These are phyloP conservation scores for Gremmenia infestans DNA, from an alignment of 2,329 filamentous ascomycete genomes.

Conservation along the genomic window DNA sequence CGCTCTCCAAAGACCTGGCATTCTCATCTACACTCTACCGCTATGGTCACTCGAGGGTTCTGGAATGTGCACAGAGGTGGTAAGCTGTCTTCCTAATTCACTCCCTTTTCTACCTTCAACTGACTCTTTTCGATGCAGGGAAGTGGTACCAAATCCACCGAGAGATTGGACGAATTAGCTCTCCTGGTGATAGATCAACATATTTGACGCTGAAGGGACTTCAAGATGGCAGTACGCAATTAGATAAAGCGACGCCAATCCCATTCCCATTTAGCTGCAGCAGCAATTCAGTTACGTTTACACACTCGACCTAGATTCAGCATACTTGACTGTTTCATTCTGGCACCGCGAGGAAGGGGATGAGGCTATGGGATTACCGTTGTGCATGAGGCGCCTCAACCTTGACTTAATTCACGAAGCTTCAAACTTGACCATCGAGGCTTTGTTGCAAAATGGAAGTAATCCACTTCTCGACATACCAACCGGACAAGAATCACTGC, in stretches of 20 bases:
- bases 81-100: conserved; percentile 1
- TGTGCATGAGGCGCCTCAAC: neutral
- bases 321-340: conserved; percentile 5
- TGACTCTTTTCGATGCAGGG: conserved; percentile 3
- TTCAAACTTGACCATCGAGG: conserved; percentile 24
- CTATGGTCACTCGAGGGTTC: conserved; percentile 4
- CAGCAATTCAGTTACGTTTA: neutral
- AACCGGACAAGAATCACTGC: conserved; percentile 3
- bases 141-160: conserved; percentile 5
- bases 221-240: neutral
- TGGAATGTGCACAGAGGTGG: conserved; percentile 3
- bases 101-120: conserved; percentile 1
- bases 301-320: conserved; percentile 2
- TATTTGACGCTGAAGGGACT: conserved; percentile 1
- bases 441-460: conserved; percentile 37
- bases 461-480: conserved; percentile 21
- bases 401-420: neutral
- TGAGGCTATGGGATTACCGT: neutral
- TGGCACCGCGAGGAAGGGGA: conserved; percentile 3
- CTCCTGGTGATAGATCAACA: neutral
- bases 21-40: neutral
- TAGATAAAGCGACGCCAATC: neutral
- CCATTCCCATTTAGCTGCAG: neutral
- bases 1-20: neutral
- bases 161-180: conserved; percentile 1